Evolutionary conservation across 306 rosid species (phyloP).

Genomic region (Parietaria judaica): DNA sequence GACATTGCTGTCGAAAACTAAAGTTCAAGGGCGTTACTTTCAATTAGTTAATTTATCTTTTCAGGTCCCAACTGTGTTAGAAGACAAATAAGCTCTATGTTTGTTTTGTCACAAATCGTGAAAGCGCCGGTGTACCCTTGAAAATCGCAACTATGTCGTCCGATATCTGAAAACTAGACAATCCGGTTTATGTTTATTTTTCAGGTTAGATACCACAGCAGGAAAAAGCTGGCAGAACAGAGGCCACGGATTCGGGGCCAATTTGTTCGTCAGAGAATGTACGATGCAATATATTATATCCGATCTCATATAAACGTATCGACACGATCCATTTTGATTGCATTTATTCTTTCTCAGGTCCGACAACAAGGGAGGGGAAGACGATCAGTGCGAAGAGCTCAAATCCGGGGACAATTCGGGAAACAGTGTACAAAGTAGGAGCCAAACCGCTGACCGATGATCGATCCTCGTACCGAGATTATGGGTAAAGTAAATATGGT

Average conservation of each 20-base stretch:
- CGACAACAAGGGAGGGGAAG: constrained; percentile 27
- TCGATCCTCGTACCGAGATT: constrained; percentile 15
- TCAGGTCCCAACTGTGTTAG: too few relatives aligned
- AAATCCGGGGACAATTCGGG: constrained; percentile 29
- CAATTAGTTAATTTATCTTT: too few relatives aligned
- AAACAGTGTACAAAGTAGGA: constrained; percentile 19
- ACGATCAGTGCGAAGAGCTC: constrained; percentile 21
- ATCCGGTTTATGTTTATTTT: constrained; percentile 4
- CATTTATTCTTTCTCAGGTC: constrained; percentile 25
- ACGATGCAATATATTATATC: constrained; percentile 6
- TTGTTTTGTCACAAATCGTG: neutral
- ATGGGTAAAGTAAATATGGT: neutral
- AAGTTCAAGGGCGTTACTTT: too few relatives aligned
- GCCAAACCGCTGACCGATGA: constrained; percentile 18
- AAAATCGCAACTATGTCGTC: neutral
- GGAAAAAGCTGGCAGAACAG: constrained; percentile 33
- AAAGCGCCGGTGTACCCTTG: neutral
- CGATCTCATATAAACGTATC: neutral
- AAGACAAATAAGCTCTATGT: too few relatives aligned
- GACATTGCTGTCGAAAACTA: too few relatives aligned
- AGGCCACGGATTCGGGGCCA: constrained; percentile 29
- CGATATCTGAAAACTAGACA: constrained; percentile 4
- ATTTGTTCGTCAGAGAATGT: constrained; percentile 27
- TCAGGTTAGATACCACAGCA: constrained; percentile 32
- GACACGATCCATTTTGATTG: neutral